Conservation (phyloP, 495 filamentous ascomycete genomes). For the Hypomontagnella submonticulosa region DNA sequence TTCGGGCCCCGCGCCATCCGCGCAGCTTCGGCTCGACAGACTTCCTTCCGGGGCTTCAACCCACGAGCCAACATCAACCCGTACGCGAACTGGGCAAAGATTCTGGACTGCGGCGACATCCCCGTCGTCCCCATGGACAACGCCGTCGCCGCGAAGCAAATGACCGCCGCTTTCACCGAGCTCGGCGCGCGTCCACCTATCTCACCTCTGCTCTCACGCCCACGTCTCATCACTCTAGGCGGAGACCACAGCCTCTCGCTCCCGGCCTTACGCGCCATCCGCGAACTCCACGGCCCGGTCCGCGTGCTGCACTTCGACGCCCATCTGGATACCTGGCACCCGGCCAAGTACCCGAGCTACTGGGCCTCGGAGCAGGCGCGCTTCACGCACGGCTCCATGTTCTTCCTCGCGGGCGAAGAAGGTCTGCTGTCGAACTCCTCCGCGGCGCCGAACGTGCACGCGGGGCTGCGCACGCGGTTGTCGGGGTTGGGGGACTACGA, state of each 20-base stretch:
- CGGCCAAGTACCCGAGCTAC: conserved; percentile 76
- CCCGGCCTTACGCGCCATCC: conserved; percentile 77
- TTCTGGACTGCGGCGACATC: conserved; percentile 86
- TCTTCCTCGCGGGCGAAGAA: conserved; percentile 82
- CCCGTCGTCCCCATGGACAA: conserved; percentile 85
- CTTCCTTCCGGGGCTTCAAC: conserved; percentile 79
- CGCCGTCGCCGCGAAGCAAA: conserved; percentile 76
- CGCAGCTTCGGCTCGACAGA: conserved; percentile 78
- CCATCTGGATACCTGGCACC: conserved; percentile 86
- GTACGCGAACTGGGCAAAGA: conserved; percentile 75
- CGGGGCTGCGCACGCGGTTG: conserved; percentile 78
- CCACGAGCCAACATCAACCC: conserved; percentile 81
- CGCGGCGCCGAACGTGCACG: conserved; percentile 73
- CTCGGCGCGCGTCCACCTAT: conserved; percentile 51
- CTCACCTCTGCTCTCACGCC: conserved; percentile 51
- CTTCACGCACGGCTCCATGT: conserved; percentile 89
- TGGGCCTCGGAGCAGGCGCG: conserved; percentile 75
- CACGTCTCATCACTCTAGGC: conserved; percentile 80
- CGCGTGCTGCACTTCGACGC: conserved; percentile 88
- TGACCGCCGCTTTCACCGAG: conserved; percentile 76
- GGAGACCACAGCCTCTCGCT: conserved; percentile 85
- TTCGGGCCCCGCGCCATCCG: conserved; percentile 87
- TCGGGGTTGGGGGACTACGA: conserved; percentile 75
- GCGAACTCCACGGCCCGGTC: conserved; percentile 76
- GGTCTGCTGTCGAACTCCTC: conserved; percentile 74